Evolutionary conservation across 371 early-diverging fungal genomes (phyloP).

Genomic region (Saksenaea vasiformis): DNA sequence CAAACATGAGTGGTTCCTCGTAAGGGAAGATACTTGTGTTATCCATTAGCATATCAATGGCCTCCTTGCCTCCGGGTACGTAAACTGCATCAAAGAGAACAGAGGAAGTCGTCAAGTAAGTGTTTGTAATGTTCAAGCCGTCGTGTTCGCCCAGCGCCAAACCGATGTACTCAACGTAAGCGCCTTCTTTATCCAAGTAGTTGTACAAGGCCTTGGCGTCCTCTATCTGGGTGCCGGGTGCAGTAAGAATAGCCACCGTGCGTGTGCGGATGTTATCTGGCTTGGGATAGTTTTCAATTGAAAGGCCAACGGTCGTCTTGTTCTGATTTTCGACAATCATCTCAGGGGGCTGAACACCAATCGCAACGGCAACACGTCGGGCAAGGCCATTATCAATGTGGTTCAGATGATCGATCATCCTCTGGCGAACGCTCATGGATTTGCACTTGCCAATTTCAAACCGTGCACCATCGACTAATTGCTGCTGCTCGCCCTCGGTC

Average conservation of each 20-base stretch:
- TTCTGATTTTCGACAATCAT: conserved; percentile 25
- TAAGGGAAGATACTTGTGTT: conserved; percentile 25
- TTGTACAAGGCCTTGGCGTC: conserved; percentile 34
- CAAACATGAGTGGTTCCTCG: conserved; percentile 34
- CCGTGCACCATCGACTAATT: conserved; percentile 37
- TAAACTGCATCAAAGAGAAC: conserved; percentile 43
- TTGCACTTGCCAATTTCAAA: conserved; percentile 45
- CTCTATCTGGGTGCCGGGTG: conserved; percentile 29
- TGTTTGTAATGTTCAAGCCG: conserved; percentile 23
- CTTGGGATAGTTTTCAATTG: conserved; percentile 38
- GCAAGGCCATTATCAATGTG: conserved; percentile 45
- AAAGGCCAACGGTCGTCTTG: conserved; percentile 23
- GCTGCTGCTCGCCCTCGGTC: conserved; percentile 42
- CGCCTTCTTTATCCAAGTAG: conserved; percentile 26
- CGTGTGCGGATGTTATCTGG: conserved; percentile 29
- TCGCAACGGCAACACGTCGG: conserved; percentile 34
- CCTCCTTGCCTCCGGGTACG: conserved; percentile 35
- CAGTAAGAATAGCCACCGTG: conserved; percentile 39
- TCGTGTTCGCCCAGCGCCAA: conserved; percentile 22
- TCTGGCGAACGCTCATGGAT: conserved; percentile 29
- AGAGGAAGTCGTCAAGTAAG: conserved; percentile 35
- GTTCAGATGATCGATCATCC: conserved; percentile 40
- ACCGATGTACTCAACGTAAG: conserved; percentile 35
- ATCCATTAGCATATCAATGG: conserved; percentile 19
- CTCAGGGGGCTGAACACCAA: conserved; percentile 33